Base-by-base conservation (phyloP, 495 filamentous ascomycete species). In the Friedmanniomyces simplex region DNA sequence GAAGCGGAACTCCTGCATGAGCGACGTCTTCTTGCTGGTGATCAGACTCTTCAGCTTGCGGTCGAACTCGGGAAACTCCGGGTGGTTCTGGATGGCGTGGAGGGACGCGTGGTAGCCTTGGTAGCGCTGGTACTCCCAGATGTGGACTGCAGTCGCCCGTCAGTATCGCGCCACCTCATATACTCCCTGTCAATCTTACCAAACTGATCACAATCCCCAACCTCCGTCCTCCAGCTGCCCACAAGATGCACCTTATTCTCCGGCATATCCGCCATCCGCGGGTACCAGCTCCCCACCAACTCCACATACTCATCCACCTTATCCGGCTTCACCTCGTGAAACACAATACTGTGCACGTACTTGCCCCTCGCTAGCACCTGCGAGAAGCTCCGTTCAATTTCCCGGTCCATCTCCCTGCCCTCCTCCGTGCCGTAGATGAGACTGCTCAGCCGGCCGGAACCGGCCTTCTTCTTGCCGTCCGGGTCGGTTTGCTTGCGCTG, bases 1-100 rank as follows among this genome's bases (percentile, higher is more conserved):
- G 80, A 98, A 98, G 50, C 88, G 94, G 74, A 98, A 98, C 70
- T 98, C 93, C 69, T 98, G 93, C 93, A 98, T 98, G 28, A 98
- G 78, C 0, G 93, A 96, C 12, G 82, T 85, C 62, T 85, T 82
- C 72, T 95, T 96, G 60, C 82, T 78, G 57, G 76, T 84, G 65
- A 98, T 90, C 54, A 96, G 74, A 20, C 72, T 75, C 66, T 89
- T 87, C 41, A 97, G 83, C 69, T 89, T 85, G 46, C 70, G 70
- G 71, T 95, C 87, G 66, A 95, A 96, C 12, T 81, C 83, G 52
- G 79, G 73, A 75, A 86, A 96, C 4, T 89, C 85, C 45, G 88
- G 86, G 61, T 93, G 86, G 45, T 77, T 70, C 50, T 85, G 79
- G 62, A 96, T 91, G 54, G 78, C 81, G 74, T 96, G 81, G 24